Conservation (phyloP, 106 monocot species). For the Phalaenopsis aphrodite region DNA sequence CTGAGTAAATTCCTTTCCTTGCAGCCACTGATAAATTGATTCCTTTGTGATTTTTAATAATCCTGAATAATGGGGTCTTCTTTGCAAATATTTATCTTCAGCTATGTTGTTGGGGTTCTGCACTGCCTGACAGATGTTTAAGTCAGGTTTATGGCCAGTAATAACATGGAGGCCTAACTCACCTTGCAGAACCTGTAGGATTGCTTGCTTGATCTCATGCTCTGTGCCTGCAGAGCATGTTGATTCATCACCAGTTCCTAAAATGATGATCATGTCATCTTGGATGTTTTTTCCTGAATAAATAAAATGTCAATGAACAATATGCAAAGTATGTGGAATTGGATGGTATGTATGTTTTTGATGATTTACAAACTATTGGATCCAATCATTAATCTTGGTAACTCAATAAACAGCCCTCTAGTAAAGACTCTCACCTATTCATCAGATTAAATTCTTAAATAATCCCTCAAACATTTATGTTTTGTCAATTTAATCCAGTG, state of each 20-base stretch:
- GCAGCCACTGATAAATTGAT: constrained; percentile 50
- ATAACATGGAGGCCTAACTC: constrained; percentile 49
- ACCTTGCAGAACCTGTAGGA: constrained; percentile 42
- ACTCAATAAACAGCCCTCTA: no score
- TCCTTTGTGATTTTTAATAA: constrained; percentile 37
- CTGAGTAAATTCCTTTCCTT: constrained; percentile 15
- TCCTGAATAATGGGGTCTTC: constrained; percentile 52
- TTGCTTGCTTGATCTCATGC: constrained; percentile 41
- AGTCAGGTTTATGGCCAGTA: constrained; percentile 13
- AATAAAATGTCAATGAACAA: not conserved
- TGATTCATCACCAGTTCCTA: constrained; percentile 26
- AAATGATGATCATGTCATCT: constrained; percentile 70
- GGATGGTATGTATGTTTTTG: no score
- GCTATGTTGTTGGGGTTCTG: not conserved
- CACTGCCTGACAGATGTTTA: not conserved
- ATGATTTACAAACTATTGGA: no score
- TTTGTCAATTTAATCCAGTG: no score
- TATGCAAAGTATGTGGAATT: no score
- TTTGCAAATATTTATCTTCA: constrained; percentile 11
- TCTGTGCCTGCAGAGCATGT: not conserved
- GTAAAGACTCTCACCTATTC: no score
- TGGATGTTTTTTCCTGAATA: constrained; percentile 31
- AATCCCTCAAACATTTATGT: no score
- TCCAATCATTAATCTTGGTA: no score
- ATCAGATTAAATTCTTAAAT: no score